Evolutionary conservation across 257 asterid species (phyloP), one percentile per base, ranked within the genome.

Genomic region (Jacaranda copaia): DNA sequence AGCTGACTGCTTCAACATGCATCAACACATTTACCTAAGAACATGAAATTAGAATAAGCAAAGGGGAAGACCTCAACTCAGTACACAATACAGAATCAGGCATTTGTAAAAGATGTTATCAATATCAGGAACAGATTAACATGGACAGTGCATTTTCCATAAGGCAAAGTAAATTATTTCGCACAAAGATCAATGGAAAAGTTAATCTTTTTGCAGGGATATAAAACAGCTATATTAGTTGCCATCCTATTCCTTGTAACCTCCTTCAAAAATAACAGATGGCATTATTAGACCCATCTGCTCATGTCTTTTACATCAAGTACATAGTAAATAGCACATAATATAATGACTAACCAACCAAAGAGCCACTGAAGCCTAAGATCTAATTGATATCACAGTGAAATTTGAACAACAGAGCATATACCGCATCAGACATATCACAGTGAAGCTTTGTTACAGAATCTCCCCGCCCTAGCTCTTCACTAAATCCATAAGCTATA

Each of bases 1-100:
- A 46, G 5, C 46, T 36, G 67, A 80, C 88, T 56, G 76, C 87
- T 72, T 87, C 77, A 32, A 80, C 74, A 77, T 92, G 96, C 49
- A 91, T 89, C 87, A 92, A 84, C 66, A 92, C 89, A 79, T 92
- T 88, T 61, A 92, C 96, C 97, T 92, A 81, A 75, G 14, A 53
- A 61, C 35, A 65, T 4, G 20, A 56, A 62, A 65, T 35, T 64
- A 15, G 53, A 71, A 72, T 76, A 46, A 81, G 67, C 75, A 65
- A 38, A 36, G 12, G 8, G 42, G 14, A 8, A 18, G 61, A 55
- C 72, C 58, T 63, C 18, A 73, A 56, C 18, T 46, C 19, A 79
- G 32, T 25, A 8, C 35, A 68, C n/a, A 18, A 13, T 45, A 12
- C 35, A 48, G 1, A 25, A 56, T 36, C 38, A 56, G 70, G 48